These are phyloP conservation scores for Trichoderma breve DNA, from an alignment of 2,329 filamentous ascomycete species.

Conservation along the genomic window DNA sequence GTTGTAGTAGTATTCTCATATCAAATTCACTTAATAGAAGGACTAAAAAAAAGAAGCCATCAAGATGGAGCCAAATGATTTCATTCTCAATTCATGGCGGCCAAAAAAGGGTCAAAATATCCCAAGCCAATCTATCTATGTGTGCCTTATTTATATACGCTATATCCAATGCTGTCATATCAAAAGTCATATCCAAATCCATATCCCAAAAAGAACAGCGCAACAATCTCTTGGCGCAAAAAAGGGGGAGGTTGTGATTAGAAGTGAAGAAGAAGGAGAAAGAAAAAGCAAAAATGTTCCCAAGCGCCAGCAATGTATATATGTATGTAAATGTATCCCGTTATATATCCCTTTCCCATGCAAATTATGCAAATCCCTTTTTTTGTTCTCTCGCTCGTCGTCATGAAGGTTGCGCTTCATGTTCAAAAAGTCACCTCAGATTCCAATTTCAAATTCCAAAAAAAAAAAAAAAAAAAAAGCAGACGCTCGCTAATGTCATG, in stretches of 20 bases:
- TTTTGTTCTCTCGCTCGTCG: conserved; percentile 9
- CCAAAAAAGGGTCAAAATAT: background rate
- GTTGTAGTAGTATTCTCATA: background rate
- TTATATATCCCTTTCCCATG: conserved; percentile 12
- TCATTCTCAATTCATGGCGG: background rate
- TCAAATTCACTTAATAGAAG: background rate
- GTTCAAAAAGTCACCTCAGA: background rate
- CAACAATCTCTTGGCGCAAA: conserved; percentile 4
- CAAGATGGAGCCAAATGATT: background rate
- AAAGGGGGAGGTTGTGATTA: background rate
- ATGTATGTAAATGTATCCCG: background rate
- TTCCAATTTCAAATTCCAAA: background rate
- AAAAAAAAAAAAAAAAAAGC: conserved; percentile 13
- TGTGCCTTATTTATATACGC: background rate
- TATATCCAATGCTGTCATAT: background rate
- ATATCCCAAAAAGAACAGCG: background rate
- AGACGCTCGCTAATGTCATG: conserved; percentile 6
- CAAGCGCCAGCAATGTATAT: conserved; percentile 14
- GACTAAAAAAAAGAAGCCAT: background rate
- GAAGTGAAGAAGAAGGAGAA: background rate
- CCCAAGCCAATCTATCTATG: background rate
- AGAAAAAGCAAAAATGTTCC: background rate
- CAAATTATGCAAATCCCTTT: background rate
- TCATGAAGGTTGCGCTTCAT: conserved; percentile 1
- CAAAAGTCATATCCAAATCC: background rate